These are phyloP conservation scores for Psilocybe mexicana DNA, from an alignment of 1,284 basidiomycete genomes.

Conservation along the genomic window DNA sequence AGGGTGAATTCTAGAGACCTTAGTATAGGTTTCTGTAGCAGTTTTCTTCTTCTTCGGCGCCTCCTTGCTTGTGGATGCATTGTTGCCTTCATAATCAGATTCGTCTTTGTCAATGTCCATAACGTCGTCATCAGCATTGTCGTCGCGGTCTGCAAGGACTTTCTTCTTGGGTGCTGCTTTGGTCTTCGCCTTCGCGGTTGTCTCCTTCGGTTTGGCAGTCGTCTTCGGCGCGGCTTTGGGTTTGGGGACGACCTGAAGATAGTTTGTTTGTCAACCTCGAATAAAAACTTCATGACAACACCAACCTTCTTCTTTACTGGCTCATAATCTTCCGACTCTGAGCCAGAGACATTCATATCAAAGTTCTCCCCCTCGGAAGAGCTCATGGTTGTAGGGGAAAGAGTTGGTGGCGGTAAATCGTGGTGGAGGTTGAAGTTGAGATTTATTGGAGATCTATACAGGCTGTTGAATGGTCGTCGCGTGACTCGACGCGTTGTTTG, in stretches of 20 bases:
- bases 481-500: not conserved
- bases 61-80: conserved; percentile 32
- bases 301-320: conserved; percentile 56
- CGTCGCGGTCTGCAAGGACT: conserved; percentile 63
- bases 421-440: not conserved
- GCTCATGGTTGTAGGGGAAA: conserved; percentile 33
- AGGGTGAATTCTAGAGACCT: conserved; percentile 50
- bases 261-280: not conserved
- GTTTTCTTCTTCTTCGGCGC: conserved; percentile 69
- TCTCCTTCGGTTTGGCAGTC: conserved; percentile 33
- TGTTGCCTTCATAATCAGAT: conserved; percentile 46
- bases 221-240: conserved; percentile 25
- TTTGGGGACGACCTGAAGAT: conserved; percentile 12
- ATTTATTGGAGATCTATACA: not conserved
- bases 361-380: conserved; percentile 69
- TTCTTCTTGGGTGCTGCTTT: conserved; percentile 70
- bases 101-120: conserved; percentile 44
- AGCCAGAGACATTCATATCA: conserved; percentile 59
- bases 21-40: conserved; percentile 91
- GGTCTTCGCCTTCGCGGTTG: conserved; percentile 31
- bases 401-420: not conserved
- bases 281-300: not conserved
- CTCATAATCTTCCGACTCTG: conserved; percentile 65
- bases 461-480: not conserved
- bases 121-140: conserved; percentile 47